Evolutionary conservation across 768 basidiomycete species (phyloP).

Genomic region (Mycena galericulata): DNA sequence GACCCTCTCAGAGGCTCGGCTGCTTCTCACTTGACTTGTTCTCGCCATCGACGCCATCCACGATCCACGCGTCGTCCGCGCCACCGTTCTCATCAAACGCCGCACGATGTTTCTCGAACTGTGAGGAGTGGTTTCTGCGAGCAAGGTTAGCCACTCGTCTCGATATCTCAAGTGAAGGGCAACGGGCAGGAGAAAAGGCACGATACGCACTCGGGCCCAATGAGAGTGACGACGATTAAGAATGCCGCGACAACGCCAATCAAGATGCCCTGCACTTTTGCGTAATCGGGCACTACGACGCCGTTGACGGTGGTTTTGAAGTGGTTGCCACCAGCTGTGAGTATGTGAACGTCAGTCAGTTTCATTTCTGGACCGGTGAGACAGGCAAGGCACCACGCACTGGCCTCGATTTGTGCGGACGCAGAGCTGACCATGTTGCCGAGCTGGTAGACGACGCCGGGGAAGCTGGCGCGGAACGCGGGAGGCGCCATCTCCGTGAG

Average conservation of each 20-base stretch:
- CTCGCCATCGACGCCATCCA: constrained; percentile 25
- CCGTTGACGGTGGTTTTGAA: constrained; percentile 65
- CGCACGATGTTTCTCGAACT: constrained; percentile 86
- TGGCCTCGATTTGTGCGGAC: constrained; percentile 72
- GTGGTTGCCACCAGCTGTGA: constrained; percentile 69
- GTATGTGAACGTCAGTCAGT: constrained; percentile 37
- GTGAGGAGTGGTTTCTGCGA: constrained; percentile 74
- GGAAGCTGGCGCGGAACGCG: constrained; percentile 78
- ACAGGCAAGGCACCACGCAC: constrained; percentile 42
- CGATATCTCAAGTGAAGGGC: background rate
- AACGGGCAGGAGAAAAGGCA: background rate
- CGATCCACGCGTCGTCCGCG: constrained; percentile 54
- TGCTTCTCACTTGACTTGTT: no score
- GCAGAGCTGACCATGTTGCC: constrained; percentile 68
- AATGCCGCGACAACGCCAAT: constrained; percentile 87
- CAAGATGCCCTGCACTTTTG: constrained; percentile 88
- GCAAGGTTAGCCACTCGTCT: no score
- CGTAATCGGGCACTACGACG: constrained; percentile 70
- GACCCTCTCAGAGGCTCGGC: no score
- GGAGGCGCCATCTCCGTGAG: constrained; percentile 77
- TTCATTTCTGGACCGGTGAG: no score
- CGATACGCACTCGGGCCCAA: constrained; percentile 76
- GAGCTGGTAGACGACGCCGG: constrained; percentile 75
- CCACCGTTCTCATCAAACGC: constrained; percentile 84
- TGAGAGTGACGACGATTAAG: constrained; percentile 77